A percentile compares a stretch with the other conserved stretches of the same genome.
These are phyloP conservation scores for Yamadazyma siamensis DNA, from an alignment of 1,139 yeast species.

Conservation along the genomic window DNA sequence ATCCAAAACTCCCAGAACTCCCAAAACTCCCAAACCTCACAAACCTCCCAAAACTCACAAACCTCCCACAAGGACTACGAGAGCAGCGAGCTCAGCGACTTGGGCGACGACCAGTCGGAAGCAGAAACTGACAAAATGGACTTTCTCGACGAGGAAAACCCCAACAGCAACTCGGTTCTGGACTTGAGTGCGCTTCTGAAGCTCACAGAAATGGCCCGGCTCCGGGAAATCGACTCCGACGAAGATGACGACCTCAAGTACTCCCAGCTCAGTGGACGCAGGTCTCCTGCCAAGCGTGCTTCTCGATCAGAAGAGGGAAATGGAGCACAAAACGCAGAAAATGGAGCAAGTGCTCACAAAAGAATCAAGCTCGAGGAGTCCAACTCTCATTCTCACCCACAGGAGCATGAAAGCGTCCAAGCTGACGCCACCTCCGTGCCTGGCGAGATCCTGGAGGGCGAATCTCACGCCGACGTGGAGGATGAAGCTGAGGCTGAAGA, in stretches of 20 bases:
- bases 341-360: not conserved
- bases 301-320: conserved; percentile 8
- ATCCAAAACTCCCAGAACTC: no score
- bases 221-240: conserved; percentile 37
- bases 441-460: not conserved
- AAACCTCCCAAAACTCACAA: no score
- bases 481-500: conserved; percentile 11
- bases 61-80: conserved; percentile 24
- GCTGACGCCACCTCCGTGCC: not conserved
- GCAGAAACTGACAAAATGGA: conserved; percentile 82
- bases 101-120: conserved; percentile 66
- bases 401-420: not conserved
- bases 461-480: conserved; percentile 9
- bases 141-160: conserved; percentile 39
- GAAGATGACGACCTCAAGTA: conserved; percentile 17
- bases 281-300: conserved; percentile 3
- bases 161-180: conserved; percentile 24
- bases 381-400: no score
- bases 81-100: conserved; percentile 51
- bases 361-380: not conserved
- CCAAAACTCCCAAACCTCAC: no score
- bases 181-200: conserved; percentile 40
- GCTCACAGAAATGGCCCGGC: conserved; percentile 41
- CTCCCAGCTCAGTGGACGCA: conserved; percentile 1
- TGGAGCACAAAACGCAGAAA: conserved; percentile 14